These are phyloP conservation scores for Amphicarpaea edgeworthii DNA, from an alignment of 306 rosid species.

Conservation along the genomic window DNA sequence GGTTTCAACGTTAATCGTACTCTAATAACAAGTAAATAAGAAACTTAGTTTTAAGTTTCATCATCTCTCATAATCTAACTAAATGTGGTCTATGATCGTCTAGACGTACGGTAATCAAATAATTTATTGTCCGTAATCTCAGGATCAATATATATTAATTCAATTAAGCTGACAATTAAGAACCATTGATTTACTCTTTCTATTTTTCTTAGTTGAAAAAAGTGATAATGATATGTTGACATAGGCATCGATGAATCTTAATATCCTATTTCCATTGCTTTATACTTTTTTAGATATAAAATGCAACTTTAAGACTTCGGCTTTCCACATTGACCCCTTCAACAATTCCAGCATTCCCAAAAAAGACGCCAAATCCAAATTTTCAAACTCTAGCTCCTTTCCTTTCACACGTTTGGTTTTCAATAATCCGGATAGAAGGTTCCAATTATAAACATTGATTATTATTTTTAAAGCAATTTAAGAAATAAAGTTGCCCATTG, in stretches of 20 bases:
- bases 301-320: constrained; percentile 6
- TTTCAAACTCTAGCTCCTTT: neutral
- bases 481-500: too few relatives aligned
- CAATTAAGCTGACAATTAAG: neutral
- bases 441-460: constrained; percentile 3
- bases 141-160: neutral
- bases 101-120: neutral
- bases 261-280: neutral
- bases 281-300: neutral
- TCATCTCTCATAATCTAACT: neutral
- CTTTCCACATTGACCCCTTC: neutral
- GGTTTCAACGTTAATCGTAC: neutral
- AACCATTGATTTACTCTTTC: neutral
- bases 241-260: neutral
- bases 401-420: constrained; percentile 4
- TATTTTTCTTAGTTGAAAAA: neutral
- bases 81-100: neutral
- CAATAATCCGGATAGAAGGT: neutral
- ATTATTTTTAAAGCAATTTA: neutral
- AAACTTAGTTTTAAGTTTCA: neutral
- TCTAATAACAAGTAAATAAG: neutral
- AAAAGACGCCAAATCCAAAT: neutral
- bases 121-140: neutral
- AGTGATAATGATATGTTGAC: constrained; percentile 1
- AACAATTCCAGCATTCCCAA: constrained; percentile 11